Percentiles rank a stretch among this genome's conserved stretches.
Evolutionary conservation across 805 yeast species (phyloP).

Genomic region (Sungouiozyma ichnusensis): DNA sequence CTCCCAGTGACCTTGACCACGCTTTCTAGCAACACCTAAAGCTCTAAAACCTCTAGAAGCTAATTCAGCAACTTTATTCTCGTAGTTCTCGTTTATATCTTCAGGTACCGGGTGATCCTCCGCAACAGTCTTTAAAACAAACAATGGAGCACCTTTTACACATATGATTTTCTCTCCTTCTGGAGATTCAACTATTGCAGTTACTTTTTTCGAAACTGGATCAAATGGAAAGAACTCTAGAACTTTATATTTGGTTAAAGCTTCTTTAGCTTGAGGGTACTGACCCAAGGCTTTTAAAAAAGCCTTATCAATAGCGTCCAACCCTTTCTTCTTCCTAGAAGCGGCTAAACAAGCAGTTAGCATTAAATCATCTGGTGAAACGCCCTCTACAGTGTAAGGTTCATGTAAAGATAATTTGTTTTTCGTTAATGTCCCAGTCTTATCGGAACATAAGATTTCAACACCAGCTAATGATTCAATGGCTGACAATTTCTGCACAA

Average conservation of each 20-base stretch:
- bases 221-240: constrained; percentile 95
- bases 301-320: constrained; percentile 95
- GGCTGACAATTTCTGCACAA: constrained; percentile 93
- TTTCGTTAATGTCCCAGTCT: constrained; percentile 96
- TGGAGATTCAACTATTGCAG: constrained; percentile 91
- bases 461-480: constrained; percentile 97
- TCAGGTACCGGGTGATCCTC: constrained; percentile 95
- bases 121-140: constrained; percentile 92
- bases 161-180: constrained; percentile 89
- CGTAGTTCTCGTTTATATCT: constrained; percentile 86
- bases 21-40: constrained; percentile 97
- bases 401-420: constrained; percentile 91
- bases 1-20: constrained; percentile 98
- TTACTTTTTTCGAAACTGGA: constrained; percentile 95
- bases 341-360: constrained; percentile 97
- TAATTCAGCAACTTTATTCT: constrained; percentile 94
- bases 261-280: constrained; percentile 89
- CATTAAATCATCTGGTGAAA: constrained; percentile 91
- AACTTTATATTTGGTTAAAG: constrained; percentile 88
- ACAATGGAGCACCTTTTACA: constrained; percentile 97
- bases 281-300: constrained; percentile 79
- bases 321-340: constrained; percentile 95
- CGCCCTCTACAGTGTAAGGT: constrained; percentile 97
- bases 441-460: constrained; percentile 94
- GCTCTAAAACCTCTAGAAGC: constrained; percentile 98